These are phyloP conservation scores for Fusarium clavum DNA, from an alignment of 2,329 filamentous ascomycete species.

Conservation along the genomic window DNA sequence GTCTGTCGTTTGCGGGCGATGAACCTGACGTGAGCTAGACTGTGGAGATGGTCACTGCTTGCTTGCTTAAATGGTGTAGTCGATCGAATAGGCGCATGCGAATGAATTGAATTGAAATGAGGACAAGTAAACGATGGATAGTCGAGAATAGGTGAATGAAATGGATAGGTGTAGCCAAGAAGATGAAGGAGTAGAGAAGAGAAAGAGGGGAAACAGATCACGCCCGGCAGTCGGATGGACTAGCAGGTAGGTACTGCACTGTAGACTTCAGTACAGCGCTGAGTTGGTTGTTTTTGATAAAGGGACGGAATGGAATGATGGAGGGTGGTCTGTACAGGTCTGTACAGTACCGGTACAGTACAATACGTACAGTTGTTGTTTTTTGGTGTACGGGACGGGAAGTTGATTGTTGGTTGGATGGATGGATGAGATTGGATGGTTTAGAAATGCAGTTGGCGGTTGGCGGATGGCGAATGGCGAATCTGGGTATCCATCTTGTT, in stretches of 20 bases:
- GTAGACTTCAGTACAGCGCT: background rate
- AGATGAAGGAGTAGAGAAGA: slow-evolving; percentile 18
- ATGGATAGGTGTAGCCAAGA: slow-evolving; percentile 18
- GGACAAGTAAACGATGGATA: slow-evolving; percentile 1
- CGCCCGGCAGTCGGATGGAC: slow-evolving; percentile 30
- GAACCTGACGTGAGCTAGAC: background rate
- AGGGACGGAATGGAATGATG: slow-evolving; percentile 1
- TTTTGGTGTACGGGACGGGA: slow-evolving; percentile 17
- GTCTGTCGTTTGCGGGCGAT: background rate
- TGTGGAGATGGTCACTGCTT: slow-evolving; percentile 32
- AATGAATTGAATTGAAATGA: slow-evolving; percentile 9
- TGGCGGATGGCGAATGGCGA: slow-evolving; percentile 43
- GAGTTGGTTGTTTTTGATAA: slow-evolving; percentile 1
- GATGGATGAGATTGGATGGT: slow-evolving; percentile 10
- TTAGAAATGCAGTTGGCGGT: slow-evolving; percentile 19
- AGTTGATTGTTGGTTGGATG: slow-evolving; percentile 26
- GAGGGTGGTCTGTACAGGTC: slow-evolving; percentile 3
- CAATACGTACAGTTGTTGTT: background rate
- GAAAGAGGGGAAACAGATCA: slow-evolving; percentile 38
- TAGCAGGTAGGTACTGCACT: background rate
- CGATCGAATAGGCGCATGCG: slow-evolving; percentile 21
- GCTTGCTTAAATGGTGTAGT: slow-evolving; percentile 16
- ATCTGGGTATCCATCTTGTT: background rate
- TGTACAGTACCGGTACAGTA: background rate
- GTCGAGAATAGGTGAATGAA: slow-evolving; percentile 6